phyloP scores from a whole-genome alignment of 2,329 filamentous ascomycete species.

The Emydomyces testavorans region DNA sequence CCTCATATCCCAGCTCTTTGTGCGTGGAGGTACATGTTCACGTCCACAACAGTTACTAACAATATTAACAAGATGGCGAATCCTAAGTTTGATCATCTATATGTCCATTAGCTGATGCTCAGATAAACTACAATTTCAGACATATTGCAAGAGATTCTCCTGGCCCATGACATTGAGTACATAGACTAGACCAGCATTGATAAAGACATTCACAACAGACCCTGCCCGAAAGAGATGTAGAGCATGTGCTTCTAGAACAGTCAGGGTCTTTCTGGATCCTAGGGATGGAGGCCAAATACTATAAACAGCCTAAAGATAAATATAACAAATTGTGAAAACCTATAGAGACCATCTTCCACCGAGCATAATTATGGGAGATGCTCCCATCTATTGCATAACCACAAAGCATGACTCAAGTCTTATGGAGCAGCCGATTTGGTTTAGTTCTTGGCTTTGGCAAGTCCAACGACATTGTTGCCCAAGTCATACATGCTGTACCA shows the following conservation, averaged over 20 bases:
- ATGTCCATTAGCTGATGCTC: neutral
- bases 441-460: conserved; percentile 51
- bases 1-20: neutral
- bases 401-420: conserved; percentile 1
- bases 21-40: neutral
- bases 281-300: too few species aligned
- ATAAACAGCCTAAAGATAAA: neutral
- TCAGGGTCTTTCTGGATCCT: neutral
- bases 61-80: neutral
- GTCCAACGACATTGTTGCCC: conserved; percentile 74
- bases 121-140: neutral
- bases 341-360: neutral
- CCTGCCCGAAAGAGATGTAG: neutral
- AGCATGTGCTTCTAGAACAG: neutral
- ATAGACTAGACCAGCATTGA: neutral
- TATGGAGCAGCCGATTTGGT: neutral
- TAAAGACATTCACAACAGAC: neutral
- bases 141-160: neutral
- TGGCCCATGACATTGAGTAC: conserved; percentile 1
- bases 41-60: neutral
- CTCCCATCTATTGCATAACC: conserved; percentile 4
- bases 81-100: neutral
- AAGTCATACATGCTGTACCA: conserved; percentile 92
- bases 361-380: neutral
- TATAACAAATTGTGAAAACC: neutral